A percentile compares a stretch with the other conserved stretches of the same genome.
Evolutionary conservation across 1,139 yeast genomes (phyloP).

Genomic region (Debaryomycetaceae sp.): DNA sequence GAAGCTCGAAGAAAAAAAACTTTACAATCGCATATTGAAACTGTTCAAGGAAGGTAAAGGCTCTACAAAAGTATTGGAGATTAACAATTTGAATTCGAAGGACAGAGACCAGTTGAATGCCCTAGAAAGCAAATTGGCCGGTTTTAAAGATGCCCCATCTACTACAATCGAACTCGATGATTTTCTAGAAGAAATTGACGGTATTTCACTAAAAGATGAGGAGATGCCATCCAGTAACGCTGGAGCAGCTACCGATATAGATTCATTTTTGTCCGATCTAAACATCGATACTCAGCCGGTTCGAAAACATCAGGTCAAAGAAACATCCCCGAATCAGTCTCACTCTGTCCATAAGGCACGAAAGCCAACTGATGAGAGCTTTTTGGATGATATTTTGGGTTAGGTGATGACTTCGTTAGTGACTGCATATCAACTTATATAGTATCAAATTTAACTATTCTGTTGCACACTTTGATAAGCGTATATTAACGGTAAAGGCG

Average conservation of each 20-base stretch:
- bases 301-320: neutral
- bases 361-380: conserved; percentile 11
- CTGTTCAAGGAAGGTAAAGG: conserved; percentile 15
- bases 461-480: neutral
- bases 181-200: neutral
- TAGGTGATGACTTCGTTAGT: neutral
- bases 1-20: conserved; percentile 23
- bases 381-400: conserved; percentile 19
- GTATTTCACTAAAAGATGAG: neutral
- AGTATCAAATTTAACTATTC: neutral
- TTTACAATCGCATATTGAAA: conserved; percentile 27
- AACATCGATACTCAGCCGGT: neutral
- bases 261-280: conserved; percentile 2
- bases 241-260: neutral
- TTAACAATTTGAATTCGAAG: conserved; percentile 28
- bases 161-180: conserved; percentile 1
- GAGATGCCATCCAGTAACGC: neutral
- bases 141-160: conserved; percentile 11
- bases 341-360: conserved; percentile 1
- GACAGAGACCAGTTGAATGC: conserved; percentile 23
- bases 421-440: conserved; percentile 4
- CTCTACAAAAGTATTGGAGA: conserved; percentile 14
- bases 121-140: conserved; percentile 18
- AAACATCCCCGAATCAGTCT: neutral
- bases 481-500: neutral